These are phyloP conservation scores for Paramecium tetraurelia DNA, from an alignment of 73 alveolate genomes.

Conservation along the genomic window DNA sequence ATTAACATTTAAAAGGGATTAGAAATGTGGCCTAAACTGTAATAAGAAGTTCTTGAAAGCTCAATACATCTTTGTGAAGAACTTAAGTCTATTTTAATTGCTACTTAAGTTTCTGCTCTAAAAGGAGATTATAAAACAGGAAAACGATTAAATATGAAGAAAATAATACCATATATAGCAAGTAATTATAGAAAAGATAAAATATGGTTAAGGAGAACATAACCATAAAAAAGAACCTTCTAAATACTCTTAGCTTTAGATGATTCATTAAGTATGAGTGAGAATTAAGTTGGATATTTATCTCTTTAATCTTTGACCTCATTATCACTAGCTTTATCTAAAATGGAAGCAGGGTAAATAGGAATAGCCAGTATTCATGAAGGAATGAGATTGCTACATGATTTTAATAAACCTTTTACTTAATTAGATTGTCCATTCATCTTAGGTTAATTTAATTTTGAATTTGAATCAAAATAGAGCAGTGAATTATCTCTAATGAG, in stretches of 20 bases:
- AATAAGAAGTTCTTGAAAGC: slow-evolving; percentile 69
- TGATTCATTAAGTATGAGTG: slow-evolving; percentile 94
- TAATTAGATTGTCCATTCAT: slow-evolving; percentile 79
- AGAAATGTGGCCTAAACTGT: slow-evolving; percentile 70
- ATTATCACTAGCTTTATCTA: slow-evolving; percentile 87
- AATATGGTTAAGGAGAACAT: slow-evolving; percentile 99
- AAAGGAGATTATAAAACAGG: slow-evolving; percentile 99
- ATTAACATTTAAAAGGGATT: slow-evolving; percentile 64
- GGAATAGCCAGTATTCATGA: slow-evolving; percentile 92
- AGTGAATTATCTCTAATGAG: slow-evolving; percentile 82
- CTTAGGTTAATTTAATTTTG: slow-evolving; percentile 82
- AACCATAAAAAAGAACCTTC: slow-evolving; percentile 97
- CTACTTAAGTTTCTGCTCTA: slow-evolving; percentile 82
- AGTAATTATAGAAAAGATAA: slow-evolving; percentile 98
- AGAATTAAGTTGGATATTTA: slow-evolving; percentile 84
- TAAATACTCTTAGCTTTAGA: slow-evolving; percentile 95
- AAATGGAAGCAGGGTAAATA: slow-evolving; percentile 92
- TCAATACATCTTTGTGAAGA: slow-evolving; percentile 77
- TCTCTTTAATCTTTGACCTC: slow-evolving; percentile 87
- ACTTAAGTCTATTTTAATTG: slow-evolving; percentile 89
- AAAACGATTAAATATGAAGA: slow-evolving; percentile 97
- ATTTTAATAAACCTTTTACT: slow-evolving; percentile 79
- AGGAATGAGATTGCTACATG: slow-evolving; percentile 82
- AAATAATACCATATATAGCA: slow-evolving; percentile 99
- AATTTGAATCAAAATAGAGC: slow-evolving; percentile 73